These are phyloP conservation scores for Peronosclerospora sorghi DNA, from an alignment of 352 stramenopile genomes.

Conservation along the genomic window DNA sequence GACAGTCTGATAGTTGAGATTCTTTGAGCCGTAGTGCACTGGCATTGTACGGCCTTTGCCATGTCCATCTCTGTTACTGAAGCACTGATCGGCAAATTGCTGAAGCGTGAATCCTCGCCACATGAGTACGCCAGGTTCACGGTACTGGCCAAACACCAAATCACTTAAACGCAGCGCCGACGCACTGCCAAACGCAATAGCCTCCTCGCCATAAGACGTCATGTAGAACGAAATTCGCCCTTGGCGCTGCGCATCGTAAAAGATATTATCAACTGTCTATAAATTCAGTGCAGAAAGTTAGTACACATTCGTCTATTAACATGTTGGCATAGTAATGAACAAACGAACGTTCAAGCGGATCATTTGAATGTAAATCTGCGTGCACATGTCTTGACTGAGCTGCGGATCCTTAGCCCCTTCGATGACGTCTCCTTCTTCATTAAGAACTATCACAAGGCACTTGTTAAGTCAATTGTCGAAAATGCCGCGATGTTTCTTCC, in stretches of 20 bases:
- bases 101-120: constrained; percentile 96
- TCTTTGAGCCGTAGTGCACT: constrained; percentile 94
- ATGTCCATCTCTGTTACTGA: constrained; percentile 92
- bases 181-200: constrained; percentile 90
- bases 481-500: not conserved
- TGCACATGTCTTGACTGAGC: constrained; percentile 64
- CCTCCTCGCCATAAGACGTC: constrained; percentile 91
- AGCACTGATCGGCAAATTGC: constrained; percentile 97
- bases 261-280: constrained; percentile 94
- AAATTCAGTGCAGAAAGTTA: no score
- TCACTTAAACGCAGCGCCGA: constrained; percentile 85
- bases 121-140: constrained; percentile 96
- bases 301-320: no score
- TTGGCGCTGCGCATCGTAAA: constrained; percentile 95
- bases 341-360: constrained; percentile 59
- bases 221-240: constrained; percentile 98
- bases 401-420: constrained; percentile 57
- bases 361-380: constrained; percentile 83
- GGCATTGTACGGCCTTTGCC: constrained; percentile 97
- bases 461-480: not conserved
- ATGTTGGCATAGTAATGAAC: no score
- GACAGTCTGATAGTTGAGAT: constrained; percentile 96
- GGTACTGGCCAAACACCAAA: constrained; percentile 96
- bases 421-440: constrained; percentile 74
- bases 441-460: constrained; percentile 41